phyloP scores from a whole-genome alignment of 31 red algal genomes.

The Bonnemaisonia californica region DNA sequence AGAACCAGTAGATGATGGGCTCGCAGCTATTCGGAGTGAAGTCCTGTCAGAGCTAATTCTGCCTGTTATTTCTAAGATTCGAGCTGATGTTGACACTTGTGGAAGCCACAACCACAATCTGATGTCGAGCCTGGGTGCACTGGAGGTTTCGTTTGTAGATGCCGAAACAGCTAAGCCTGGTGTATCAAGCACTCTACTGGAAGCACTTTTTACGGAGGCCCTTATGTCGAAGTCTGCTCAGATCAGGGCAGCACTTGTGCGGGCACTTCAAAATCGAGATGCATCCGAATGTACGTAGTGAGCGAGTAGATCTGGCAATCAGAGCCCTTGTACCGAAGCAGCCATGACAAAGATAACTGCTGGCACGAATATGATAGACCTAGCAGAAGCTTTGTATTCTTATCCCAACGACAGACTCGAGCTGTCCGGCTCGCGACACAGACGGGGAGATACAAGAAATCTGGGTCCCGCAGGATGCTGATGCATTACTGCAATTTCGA shows the following conservation, averaged over 20 bases:
- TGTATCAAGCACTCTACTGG: conserved; percentile 36
- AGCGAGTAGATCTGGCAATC: too few relatives aligned
- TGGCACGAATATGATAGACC: too few relatives aligned
- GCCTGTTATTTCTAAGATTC: conserved; percentile 66
- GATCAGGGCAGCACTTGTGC: conserved; percentile 12
- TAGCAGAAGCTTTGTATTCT: too few relatives aligned
- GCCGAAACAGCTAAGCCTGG: conserved; percentile 58
- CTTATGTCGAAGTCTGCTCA: conserved; percentile 16
- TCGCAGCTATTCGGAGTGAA: conserved; percentile 28
- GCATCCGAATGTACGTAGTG: not conserved
- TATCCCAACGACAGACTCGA: too few relatives aligned
- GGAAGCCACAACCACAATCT: conserved; percentile 38
- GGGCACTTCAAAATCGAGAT: conserved; percentile 9
- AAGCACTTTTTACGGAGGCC: conserved; percentile 40
- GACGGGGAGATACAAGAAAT: too few relatives aligned
- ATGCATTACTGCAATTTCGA: too few relatives aligned
- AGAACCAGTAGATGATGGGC: not conserved
- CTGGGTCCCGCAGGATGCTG: too few relatives aligned
- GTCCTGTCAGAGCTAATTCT: conserved; percentile 71
- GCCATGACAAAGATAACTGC: too few relatives aligned
- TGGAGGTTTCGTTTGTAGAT: conserved; percentile 74
- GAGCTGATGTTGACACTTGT: conserved; percentile 60
- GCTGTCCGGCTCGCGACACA: too few relatives aligned
- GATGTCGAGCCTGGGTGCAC: conserved; percentile 50
- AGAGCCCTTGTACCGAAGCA: too few relatives aligned